phyloP scores from a whole-genome alignment of 1,284 basidiomycete genomes.

The Meripilus lineatus region DNA sequence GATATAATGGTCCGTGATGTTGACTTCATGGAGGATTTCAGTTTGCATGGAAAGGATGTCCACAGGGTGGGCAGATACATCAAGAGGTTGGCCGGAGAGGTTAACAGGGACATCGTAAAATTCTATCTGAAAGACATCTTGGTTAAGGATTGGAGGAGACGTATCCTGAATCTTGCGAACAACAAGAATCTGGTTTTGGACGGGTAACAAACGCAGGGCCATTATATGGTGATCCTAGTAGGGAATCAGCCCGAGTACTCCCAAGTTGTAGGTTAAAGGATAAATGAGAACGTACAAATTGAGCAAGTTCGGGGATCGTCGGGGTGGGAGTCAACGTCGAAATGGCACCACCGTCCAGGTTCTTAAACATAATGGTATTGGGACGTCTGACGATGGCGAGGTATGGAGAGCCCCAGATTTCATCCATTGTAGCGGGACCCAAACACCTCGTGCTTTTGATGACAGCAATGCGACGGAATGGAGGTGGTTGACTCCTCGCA shows the following conservation, averaged over 20 bases:
- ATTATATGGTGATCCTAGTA: conserved; percentile 41
- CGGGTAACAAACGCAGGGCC: conserved; percentile 49
- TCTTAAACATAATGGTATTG: conserved; percentile 43
- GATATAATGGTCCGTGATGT: neutral
- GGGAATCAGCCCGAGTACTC: conserved; percentile 6
- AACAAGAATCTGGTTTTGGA: conserved; percentile 50
- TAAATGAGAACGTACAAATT: neutral
- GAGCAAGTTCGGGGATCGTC: neutral
- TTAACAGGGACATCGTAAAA: neutral
- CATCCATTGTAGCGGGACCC: conserved; percentile 42
- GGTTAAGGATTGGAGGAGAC: conserved; percentile 2
- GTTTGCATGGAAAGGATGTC: neutral
- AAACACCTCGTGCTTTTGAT: conserved; percentile 28
- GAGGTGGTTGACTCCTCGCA: conserved; percentile 31
- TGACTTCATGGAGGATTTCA: neutral
- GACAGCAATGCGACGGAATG: conserved; percentile 39
- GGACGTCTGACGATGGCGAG: conserved; percentile 41
- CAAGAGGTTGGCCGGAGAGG: neutral
- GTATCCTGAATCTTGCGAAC: conserved; percentile 35
- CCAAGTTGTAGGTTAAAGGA: neutral
- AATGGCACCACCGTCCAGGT: neutral
- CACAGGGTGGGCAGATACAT: neutral
- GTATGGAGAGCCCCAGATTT: conserved; percentile 39
- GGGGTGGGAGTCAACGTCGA: neutral
- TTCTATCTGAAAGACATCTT: conserved; percentile 1